Percentiles rank a stretch among this genome's conserved stretches.
These are phyloP conservation scores for Ruellia speciosa DNA, from an alignment of 305 asterid genomes.

Conservation along the genomic window DNA sequence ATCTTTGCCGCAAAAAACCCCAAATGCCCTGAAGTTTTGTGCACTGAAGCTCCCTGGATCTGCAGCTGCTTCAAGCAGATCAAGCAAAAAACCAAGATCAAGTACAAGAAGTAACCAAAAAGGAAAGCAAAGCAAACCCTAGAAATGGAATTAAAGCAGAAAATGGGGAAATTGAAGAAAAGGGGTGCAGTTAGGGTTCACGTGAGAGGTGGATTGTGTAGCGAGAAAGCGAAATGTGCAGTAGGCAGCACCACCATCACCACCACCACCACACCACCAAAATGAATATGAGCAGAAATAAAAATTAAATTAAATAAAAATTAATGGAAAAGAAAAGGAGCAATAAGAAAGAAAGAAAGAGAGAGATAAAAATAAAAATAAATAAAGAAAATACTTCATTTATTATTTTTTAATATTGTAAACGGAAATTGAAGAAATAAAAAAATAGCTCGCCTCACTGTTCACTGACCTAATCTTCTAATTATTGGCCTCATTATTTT, in stretches of 20 bases:
- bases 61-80: constrained; percentile 32
- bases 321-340: neutral
- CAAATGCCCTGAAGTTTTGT: constrained; percentile 18
- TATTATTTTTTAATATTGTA: neutral
- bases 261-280: constrained; percentile 32
- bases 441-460: neutral
- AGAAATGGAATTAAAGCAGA: constrained; percentile 13
- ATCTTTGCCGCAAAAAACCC: constrained; percentile 19
- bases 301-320: constrained; percentile 5
- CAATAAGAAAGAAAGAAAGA: too few relatives aligned
- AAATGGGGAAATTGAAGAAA: constrained; percentile 18
- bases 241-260: constrained; percentile 38
- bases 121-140: constrained; percentile 21
- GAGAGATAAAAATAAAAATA: neutral
- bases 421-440: neutral
- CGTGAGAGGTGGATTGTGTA: constrained; percentile 67
- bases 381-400: neutral
- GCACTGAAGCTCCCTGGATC: constrained; percentile 28
- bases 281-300: constrained; percentile 15
- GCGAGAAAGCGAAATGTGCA: constrained; percentile 61
- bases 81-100: constrained; percentile 33
- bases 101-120: constrained; percentile 14
- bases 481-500: neutral
- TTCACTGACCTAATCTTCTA: neutral
- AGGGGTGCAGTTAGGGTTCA: constrained; percentile 41